These are phyloP conservation scores for Takakia lepidozioides DNA, from an alignment of 225 moss, liverwort and hornwort genomes.

Conservation along the genomic window DNA sequence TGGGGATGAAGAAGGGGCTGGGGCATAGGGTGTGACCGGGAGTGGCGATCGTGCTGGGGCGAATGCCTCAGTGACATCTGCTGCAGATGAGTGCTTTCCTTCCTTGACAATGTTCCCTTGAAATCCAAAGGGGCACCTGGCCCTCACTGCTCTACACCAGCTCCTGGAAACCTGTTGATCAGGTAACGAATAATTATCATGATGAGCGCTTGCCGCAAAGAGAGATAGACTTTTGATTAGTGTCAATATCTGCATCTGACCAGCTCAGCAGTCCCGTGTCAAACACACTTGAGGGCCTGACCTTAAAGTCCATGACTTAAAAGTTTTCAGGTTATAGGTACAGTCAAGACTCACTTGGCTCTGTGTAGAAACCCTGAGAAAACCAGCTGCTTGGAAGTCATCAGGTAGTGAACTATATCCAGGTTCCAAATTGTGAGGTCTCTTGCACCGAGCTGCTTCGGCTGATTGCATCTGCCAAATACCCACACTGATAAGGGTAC, in stretches of 20 bases:
- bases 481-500: no score
- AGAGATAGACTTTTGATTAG: not conserved
- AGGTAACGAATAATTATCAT: not conserved
- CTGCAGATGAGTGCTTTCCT: slow-evolving; percentile 20
- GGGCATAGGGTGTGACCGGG: slow-evolving; percentile 34
- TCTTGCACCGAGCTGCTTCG: no score
- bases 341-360: not conserved
- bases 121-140: slow-evolving; percentile 66
- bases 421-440: no score
- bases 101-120: slow-evolving; percentile 22
- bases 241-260: not conserved
- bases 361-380: no score
- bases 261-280: not conserved
- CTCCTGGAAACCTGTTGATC: slow-evolving; percentile 15
- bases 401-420: no score
- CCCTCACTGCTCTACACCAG: slow-evolving; percentile 13
- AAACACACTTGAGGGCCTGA: not conserved
- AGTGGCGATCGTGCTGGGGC: slow-evolving; percentile 16
- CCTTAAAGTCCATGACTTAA: not conserved
- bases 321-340: not conserved
- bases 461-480: no score
- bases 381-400: no score
- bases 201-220: no score
- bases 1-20: slow-evolving; percentile 57
- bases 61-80: slow-evolving; percentile 22